These are phyloP conservation scores for Gonium pectorale DNA, from an alignment of 139 green algal genomes.

Conservation along the genomic window DNA sequence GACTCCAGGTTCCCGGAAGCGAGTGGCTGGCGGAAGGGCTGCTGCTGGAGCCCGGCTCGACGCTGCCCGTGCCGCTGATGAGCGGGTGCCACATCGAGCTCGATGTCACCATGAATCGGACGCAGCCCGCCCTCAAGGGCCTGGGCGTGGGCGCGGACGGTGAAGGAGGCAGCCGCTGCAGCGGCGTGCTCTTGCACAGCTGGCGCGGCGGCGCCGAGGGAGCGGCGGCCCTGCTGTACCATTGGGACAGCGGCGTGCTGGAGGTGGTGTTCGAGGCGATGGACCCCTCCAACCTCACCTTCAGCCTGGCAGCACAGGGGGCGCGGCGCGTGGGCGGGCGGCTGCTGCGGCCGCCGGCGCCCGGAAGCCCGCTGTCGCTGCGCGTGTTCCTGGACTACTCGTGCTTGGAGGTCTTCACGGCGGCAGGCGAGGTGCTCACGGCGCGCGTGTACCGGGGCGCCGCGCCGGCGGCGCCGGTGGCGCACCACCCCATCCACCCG, in stretches of 20 bases:
- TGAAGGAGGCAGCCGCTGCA: slow-evolving; percentile 19
- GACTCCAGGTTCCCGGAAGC: neutral
- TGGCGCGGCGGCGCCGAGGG: slow-evolving; percentile 81
- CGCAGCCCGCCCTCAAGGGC: neutral
- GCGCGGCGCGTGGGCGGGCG: slow-evolving; percentile 70
- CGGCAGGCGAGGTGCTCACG: slow-evolving; percentile 70
- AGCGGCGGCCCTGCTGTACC: slow-evolving; percentile 79
- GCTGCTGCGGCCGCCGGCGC: slow-evolving; percentile 53
- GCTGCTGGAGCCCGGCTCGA: slow-evolving; percentile 9
- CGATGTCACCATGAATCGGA: neutral
- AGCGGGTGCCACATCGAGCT: slow-evolving; percentile 7
- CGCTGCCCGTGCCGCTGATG: neutral
- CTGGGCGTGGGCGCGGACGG: neutral
- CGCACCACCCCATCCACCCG: neutral
- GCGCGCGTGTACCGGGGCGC: slow-evolving; percentile 83
- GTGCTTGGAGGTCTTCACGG: slow-evolving; percentile 77
- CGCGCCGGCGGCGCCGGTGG: neutral
- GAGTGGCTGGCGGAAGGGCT: neutral
- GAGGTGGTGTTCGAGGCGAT: slow-evolving; percentile 77
- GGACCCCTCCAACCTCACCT: slow-evolving; percentile 68
- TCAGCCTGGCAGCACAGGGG: slow-evolving; percentile 63
- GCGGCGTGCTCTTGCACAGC: slow-evolving; percentile 31
- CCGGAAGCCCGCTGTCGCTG: slow-evolving; percentile 66
- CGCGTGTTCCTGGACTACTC: slow-evolving; percentile 85
- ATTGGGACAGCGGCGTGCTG: slow-evolving; percentile 70